Conservation (phyloP, 176 grass and related monocot genomes). For the Pontederia crassipes region DNA sequence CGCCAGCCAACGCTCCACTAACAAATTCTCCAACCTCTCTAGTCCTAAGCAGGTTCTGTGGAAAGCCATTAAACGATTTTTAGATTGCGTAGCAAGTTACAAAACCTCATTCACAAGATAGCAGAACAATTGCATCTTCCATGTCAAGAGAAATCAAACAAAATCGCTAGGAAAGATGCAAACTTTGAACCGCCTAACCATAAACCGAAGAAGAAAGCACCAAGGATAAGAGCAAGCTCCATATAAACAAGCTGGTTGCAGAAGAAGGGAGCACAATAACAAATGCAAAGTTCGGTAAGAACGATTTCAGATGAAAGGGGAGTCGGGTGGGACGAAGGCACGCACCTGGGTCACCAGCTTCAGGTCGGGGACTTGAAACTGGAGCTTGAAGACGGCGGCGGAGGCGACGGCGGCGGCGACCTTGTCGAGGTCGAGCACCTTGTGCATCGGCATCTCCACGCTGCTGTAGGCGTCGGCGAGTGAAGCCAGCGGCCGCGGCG, state of each 20-base stretch:
- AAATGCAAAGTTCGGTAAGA: not conserved
- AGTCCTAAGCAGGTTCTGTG: slow-evolving; percentile 39
- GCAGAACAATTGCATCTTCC: not conserved
- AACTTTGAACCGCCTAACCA: not conserved
- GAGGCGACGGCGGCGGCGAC: not conserved
- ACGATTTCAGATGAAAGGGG: no score
- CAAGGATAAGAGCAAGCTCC: not conserved
- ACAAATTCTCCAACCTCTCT: slow-evolving; percentile 65
- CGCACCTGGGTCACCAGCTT: slow-evolving; percentile 31
- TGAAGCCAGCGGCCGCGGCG: not conserved
- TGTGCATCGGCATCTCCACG: slow-evolving; percentile 12
- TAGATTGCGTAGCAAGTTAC: not conserved
- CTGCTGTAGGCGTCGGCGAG: not conserved
- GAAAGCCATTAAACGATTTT: slow-evolving; percentile 8
- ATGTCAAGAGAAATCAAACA: not conserved
- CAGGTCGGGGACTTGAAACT: slow-evolving; percentile 35
- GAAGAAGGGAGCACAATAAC: not conserved
- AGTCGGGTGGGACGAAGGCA: not conserved
- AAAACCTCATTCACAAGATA: not conserved
- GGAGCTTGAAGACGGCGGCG: slow-evolving; percentile 12
- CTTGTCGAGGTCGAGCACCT: slow-evolving; percentile 10
- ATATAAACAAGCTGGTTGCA: not conserved
- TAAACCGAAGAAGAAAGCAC: not conserved
- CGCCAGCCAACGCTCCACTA: slow-evolving; percentile 80
- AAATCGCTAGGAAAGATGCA: not conserved